These are phyloP conservation scores for Candida patagonica DNA, from an alignment of 805 yeast genomes.

Conservation along the genomic window DNA sequence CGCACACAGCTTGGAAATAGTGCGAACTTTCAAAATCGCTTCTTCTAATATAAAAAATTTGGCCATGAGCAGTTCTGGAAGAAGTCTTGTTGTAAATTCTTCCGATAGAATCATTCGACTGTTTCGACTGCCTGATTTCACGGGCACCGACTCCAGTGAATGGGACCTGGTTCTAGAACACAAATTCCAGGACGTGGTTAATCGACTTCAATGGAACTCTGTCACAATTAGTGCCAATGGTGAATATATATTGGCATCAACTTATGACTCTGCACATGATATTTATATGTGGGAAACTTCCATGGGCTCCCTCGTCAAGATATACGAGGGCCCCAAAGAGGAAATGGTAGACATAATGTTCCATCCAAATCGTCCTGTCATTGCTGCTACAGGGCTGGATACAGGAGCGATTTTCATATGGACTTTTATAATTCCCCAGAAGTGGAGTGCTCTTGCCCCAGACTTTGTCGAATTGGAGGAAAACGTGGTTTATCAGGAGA, in stretches of 20 bases:
- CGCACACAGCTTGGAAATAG: constrained; percentile 22
- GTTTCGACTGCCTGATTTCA: constrained; percentile 21
- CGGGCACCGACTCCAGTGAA: constrained; percentile 27
- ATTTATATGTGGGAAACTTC: constrained; percentile 88
- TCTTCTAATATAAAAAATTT: constrained; percentile 65
- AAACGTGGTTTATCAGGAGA: constrained; percentile 77
- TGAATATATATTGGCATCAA: constrained; percentile 82
- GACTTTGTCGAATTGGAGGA: constrained; percentile 93
- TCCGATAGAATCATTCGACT: constrained; percentile 28
- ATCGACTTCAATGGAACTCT: constrained; percentile 80
- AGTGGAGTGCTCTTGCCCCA: constrained; percentile 95
- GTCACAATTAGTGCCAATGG: constrained; percentile 63
- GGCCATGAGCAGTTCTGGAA: constrained; percentile 58
- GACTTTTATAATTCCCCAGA: constrained; percentile 75
- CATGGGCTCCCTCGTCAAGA: constrained; percentile 80
- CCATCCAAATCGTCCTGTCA: constrained; percentile 65
- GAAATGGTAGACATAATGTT: constrained; percentile 81
- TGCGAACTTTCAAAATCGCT: constrained; percentile 49
- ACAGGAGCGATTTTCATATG: constrained; percentile 73
- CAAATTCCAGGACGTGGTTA: constrained; percentile 84
- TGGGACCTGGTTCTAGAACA: constrained; percentile 62
- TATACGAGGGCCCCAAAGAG: constrained; percentile 83
- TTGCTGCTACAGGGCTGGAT: constrained; percentile 80
- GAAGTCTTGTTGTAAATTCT: constrained; percentile 24
- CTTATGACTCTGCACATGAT: constrained; percentile 82